These are phyloP conservation scores for Hawksworthiomyces lignivorus DNA, from an alignment of 2,329 filamentous ascomycete genomes.

Conservation along the genomic window DNA sequence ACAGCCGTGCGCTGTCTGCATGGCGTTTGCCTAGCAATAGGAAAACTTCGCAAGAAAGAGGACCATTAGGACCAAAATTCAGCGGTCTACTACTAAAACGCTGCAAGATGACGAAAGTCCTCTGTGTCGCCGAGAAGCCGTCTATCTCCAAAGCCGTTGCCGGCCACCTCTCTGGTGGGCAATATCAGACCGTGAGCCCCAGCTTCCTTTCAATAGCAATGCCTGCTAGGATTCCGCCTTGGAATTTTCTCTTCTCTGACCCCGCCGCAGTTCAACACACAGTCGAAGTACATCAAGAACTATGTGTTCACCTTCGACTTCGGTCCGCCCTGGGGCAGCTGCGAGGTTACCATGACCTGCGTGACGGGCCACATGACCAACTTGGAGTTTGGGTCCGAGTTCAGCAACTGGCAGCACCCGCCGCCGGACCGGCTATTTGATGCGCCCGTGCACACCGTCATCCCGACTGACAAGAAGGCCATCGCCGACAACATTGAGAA, in stretches of 20 bases:
- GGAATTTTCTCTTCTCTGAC: not conserved
- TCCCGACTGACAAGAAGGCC: conserved; percentile 66
- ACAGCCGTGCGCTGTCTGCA: too few species aligned
- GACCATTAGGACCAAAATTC: too few species aligned
- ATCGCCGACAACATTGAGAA: conserved; percentile 80
- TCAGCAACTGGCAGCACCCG: conserved; percentile 74
- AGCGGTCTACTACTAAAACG: too few species aligned
- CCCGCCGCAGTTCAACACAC: conserved; percentile 52
- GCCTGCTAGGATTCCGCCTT: too few species aligned
- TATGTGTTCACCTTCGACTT: conserved; percentile 91
- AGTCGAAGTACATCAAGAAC: conserved; percentile 80
- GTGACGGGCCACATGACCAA: conserved; percentile 81
- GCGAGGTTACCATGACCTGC: conserved; percentile 85
- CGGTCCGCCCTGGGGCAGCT: conserved; percentile 68
- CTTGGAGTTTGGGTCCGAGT: conserved; percentile 67
- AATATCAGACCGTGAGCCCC: conserved; percentile 57
- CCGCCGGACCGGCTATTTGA: conserved; percentile 74
- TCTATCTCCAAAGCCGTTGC: conserved; percentile 95
- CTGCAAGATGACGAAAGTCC: conserved; percentile 40
- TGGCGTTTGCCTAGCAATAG: too few species aligned
- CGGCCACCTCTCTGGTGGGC: conserved; percentile 75
- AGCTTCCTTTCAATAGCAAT: too few species aligned
- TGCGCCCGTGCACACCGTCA: conserved; percentile 61
- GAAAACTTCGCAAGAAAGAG: too few species aligned
- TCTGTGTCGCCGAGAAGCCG: conserved; percentile 61